Conservation (phyloP, 768 basidiomycete species). For the Cystobasidiopsis lactophilus region DNA sequence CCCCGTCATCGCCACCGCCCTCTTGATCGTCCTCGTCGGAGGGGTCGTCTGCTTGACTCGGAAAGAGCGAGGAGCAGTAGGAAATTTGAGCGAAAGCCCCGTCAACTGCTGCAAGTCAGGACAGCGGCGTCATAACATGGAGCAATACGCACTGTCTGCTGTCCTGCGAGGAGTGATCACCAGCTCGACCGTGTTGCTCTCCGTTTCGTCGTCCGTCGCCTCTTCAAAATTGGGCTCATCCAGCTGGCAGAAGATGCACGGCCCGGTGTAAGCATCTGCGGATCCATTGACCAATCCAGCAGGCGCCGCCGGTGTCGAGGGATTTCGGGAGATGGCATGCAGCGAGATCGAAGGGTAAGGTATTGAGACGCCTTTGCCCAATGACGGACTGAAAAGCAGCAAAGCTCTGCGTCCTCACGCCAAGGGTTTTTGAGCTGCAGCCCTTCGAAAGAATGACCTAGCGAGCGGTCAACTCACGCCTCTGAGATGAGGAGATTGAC, state of each 20-base stretch:
- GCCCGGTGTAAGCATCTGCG: conserved; percentile 23
- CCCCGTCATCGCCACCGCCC: too few relatives aligned
- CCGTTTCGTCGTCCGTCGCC: conserved; percentile 24
- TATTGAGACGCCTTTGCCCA: conserved; percentile 53
- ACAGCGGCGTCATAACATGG: not conserved
- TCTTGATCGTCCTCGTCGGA: too few relatives aligned
- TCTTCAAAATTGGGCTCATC: conserved; percentile 38
- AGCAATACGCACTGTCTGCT: conserved; percentile 35
- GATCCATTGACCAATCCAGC: not conserved
- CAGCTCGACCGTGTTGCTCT: conserved; percentile 54
- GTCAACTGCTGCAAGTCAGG: too few relatives aligned
- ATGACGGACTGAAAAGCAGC: conserved; percentile 45
- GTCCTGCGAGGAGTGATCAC: conserved; percentile 44
- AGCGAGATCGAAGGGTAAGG: conserved; percentile 75
- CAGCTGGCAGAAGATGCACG: conserved; percentile 80
- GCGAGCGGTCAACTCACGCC: not conserved
- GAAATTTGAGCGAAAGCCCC: too few relatives aligned
- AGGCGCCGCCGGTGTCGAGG: conserved; percentile 21
- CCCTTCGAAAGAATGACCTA: not conserved
- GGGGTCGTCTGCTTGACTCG: too few relatives aligned
- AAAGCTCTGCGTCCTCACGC: conserved; percentile 35
- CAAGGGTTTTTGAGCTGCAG: not conserved
- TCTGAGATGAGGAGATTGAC: not conserved
- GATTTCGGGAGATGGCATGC: conserved; percentile 66
- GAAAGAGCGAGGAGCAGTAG: too few relatives aligned